Conservation (phyloP, 306 rosid species). For the Pueraria montana region DNA sequence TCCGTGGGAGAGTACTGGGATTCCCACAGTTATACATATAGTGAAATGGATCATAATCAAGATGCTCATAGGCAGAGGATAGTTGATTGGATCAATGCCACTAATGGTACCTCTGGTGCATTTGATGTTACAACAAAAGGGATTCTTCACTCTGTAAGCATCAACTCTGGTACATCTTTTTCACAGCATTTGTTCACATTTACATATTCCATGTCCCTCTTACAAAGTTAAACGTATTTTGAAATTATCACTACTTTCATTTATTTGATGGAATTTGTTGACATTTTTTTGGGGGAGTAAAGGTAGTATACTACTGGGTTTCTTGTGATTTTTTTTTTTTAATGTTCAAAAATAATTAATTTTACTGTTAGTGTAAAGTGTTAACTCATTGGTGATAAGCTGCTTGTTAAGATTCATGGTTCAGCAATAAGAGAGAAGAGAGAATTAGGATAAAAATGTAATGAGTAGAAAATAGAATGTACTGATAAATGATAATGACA, state of each 20-base stretch:
- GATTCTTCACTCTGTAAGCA: constrained; percentile 87
- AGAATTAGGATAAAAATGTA: no score
- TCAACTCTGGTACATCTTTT: constrained; percentile 15
- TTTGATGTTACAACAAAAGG: constrained; percentile 96
- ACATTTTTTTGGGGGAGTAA: background rate
- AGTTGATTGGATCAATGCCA: constrained; percentile 86
- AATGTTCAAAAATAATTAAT: background rate
- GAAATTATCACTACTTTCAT: background rate
- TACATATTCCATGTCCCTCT: constrained; percentile 7
- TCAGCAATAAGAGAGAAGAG: no score
- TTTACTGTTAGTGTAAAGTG: constrained; percentile 7
- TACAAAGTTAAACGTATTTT: no score
- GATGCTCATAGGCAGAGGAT: constrained; percentile 96
- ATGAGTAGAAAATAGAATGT: no score
- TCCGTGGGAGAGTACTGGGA: constrained; percentile 95
- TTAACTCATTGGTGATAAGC: constrained; percentile 8
- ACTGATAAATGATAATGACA: no score
- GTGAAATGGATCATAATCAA: constrained; percentile 84
- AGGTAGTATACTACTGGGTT: background rate
- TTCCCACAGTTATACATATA: constrained; percentile 78
- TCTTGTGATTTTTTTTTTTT: background rate
- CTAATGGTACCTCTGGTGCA: constrained; percentile 82
- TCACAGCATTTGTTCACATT: constrained; percentile 15
- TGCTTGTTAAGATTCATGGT: no score
- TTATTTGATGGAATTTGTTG: background rate